Evolutionary conservation across 208 protist species (phyloP).

Genomic region (Crithidia sp.): DNA sequence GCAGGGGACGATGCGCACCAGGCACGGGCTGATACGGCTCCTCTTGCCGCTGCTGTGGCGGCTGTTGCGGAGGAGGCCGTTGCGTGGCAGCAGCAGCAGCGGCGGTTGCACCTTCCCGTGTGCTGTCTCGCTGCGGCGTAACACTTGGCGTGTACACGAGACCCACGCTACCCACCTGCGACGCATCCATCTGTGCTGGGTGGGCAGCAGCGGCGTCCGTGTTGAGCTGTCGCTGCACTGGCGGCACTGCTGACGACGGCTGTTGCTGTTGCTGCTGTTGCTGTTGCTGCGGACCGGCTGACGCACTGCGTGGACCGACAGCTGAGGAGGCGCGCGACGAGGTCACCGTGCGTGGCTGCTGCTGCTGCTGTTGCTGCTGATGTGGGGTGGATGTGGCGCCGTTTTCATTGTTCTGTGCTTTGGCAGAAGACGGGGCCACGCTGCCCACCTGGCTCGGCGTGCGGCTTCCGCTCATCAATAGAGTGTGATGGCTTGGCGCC

Average conservation of each 20-base stretch:
- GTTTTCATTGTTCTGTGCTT: background rate
- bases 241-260: background rate
- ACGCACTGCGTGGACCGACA: background rate
- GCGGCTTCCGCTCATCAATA: background rate
- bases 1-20: conserved; percentile 28
- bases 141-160: conserved; percentile 23
- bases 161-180: conserved; percentile 18
- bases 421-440: background rate
- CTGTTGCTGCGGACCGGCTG: background rate
- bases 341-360: background rate
- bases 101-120: background rate
- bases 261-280: conserved; percentile 1
- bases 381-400: background rate
- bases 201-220: background rate
- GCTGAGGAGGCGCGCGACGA: background rate
- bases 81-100: background rate
- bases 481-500: background rate
- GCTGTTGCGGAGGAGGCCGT: background rate
- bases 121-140: conserved; percentile 23
- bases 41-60: background rate
- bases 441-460: conserved; percentile 6
- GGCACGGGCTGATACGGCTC: background rate
- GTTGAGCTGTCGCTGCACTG: conserved; percentile 10
- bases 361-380: conserved; percentile 11
- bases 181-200: conserved; percentile 1